phyloP scores from a whole-genome alignment of 768 basidiomycete genomes.

The button mushroom (Agaricus bisporus) region DNA sequence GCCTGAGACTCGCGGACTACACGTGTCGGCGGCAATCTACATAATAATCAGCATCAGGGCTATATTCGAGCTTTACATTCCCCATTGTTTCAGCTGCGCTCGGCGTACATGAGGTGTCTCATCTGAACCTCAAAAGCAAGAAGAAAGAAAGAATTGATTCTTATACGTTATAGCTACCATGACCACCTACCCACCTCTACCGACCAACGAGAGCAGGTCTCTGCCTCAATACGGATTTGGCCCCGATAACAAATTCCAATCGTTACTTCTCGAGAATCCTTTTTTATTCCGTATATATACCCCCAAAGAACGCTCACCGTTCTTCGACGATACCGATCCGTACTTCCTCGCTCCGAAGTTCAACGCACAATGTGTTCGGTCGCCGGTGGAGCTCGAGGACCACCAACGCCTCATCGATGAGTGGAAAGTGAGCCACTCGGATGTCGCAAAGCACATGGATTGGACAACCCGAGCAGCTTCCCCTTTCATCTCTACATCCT shows the following conservation, averaged over 20 bases:
- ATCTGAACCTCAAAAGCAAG: constrained; percentile 10
- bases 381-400: constrained; percentile 24
- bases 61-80: background rate
- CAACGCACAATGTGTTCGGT: constrained; percentile 37
- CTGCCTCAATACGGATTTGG: constrained; percentile 76
- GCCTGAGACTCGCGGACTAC: constrained; percentile 12
- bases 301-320: constrained; percentile 54
- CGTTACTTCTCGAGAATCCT: constrained; percentile 55
- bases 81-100: constrained; percentile 23
- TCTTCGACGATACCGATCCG: constrained; percentile 48
- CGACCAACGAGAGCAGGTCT: constrained; percentile 19
- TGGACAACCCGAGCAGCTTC: constrained; percentile 73
- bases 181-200: constrained; percentile 19
- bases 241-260: constrained; percentile 53
- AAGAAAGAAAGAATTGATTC: constrained; percentile 1
- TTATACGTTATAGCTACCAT: constrained; percentile 15
- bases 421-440: constrained; percentile 44
- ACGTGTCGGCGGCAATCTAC: constrained; percentile 25
- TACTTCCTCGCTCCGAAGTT: constrained; percentile 69
- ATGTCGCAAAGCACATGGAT: constrained; percentile 67
- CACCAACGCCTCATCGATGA: constrained; percentile 21
- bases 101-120: constrained; percentile 26
- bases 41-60: background rate
- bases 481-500: constrained; percentile 67
- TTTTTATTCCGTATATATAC: constrained; percentile 81